Evolutionary conservation across 2,329 filamentous ascomycete genomes (phyloP).

Genomic region (Exophiala oligosperma): DNA sequence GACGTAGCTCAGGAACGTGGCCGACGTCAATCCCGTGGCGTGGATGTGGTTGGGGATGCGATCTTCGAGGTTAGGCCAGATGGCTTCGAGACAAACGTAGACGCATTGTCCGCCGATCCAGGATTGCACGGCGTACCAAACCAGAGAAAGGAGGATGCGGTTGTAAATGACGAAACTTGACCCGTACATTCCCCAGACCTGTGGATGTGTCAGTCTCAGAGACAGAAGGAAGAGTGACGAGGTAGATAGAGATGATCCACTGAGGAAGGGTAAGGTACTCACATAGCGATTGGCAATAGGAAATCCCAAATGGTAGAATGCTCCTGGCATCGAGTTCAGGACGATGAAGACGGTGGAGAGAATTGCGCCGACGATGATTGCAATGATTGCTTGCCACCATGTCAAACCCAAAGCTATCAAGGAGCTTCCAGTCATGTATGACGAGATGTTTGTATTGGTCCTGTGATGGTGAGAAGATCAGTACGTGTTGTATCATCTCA

Average conservation of each 20-base stretch:
- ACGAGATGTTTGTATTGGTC: slow-evolving; percentile 41
- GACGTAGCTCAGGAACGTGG: slow-evolving; percentile 46
- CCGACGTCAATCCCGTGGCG: slow-evolving; percentile 37
- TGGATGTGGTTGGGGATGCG: slow-evolving; percentile 43
- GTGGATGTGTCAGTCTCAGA: not conserved
- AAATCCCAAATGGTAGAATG: slow-evolving; percentile 85
- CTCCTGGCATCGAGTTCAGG: slow-evolving; percentile 78
- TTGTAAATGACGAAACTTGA: slow-evolving; percentile 86
- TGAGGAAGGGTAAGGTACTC: not conserved
- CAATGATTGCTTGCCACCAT: slow-evolving; percentile 92
- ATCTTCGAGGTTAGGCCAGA: slow-evolving; percentile 45
- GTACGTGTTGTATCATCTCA: too few species aligned
- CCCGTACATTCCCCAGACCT: slow-evolving; percentile 81
- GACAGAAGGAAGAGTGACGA: too few species aligned
- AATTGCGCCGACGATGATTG: slow-evolving; percentile 82
- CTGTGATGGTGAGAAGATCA: too few species aligned
- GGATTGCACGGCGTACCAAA: slow-evolving; percentile 55
- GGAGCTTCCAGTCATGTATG: slow-evolving; percentile 37
- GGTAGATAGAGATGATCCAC: too few species aligned
- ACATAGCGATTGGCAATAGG: slow-evolving; percentile 70
- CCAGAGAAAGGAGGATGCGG: slow-evolving; percentile 70
- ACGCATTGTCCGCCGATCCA: slow-evolving; percentile 49
- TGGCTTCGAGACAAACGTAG: slow-evolving; percentile 48
- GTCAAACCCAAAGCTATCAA: slow-evolving; percentile 61
- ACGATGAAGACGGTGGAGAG: slow-evolving; percentile 58